Base-by-base conservation (phyloP, 768 basidiomycete species). In the Boletus patriciae region DNA sequence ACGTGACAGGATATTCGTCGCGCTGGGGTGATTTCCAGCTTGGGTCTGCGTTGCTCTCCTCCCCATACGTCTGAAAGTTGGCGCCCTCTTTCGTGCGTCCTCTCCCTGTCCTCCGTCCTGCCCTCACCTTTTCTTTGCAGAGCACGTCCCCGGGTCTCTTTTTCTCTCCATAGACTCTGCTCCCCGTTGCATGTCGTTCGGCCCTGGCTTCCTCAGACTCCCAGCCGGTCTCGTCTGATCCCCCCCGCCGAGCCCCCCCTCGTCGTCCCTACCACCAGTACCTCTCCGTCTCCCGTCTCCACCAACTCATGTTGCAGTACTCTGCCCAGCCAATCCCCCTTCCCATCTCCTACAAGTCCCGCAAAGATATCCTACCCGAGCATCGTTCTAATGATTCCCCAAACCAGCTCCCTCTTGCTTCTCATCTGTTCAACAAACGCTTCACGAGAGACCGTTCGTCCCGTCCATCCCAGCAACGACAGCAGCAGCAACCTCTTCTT, bases 251-350 rank as follows among this genome's bases (percentile, higher is more conserved):
- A 70, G 70, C 60, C 68, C 70, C 55, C 18, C 59, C 31, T 52
- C 58, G 70, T 67, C 71, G 69, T 65, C 64, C 58, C 42, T 72
- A 66, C 63, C 61, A 69, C 59, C 66, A 63, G 55, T 68, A 60
- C 63, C 69, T 69, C 50, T 65, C 66, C 40, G 69, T 69, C 40
- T 69, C 66, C 55, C 63, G 48, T 41, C 63, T 68, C 12, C 66
- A 60, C 61, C 60, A 69, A 61, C 78, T 71, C 73, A 86, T 86
- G 84, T 82, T 85, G 80, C 83, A 84, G 75, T 82, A 81, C 9
- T 72, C 70, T 21, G 72, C 72, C 3, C 70, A 72, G 50, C 70
- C 71, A 33, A 71, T 71, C 12, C 58, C 71, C 44, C 70, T 73
- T 19, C 67, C 71, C 60, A 63, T 73, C 45, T 29, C 72, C 19